phyloP scores from a whole-genome alignment of 148 eudicot species.

The Camellia granthamiana region DNA sequence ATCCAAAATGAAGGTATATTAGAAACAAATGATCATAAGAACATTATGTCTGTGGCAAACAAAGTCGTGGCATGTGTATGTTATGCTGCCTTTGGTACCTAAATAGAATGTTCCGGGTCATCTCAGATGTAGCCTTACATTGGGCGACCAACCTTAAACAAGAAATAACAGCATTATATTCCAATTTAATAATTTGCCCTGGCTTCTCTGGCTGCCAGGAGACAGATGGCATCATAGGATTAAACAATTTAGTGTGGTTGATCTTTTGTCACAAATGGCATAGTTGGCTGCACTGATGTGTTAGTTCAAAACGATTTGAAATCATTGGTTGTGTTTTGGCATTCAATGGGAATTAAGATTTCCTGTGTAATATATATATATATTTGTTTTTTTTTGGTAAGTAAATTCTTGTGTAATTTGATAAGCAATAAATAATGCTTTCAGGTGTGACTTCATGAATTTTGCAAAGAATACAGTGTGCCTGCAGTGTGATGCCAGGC shows the following conservation, averaged over 20 bases:
- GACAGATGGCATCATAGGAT: background rate
- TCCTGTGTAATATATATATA: background rate
- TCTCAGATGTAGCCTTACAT: background rate
- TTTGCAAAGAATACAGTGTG: constrained; percentile 92
- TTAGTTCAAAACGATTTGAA: background rate
- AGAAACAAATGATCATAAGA: background rate
- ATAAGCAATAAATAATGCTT: constrained; percentile 16
- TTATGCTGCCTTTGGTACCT: background rate
- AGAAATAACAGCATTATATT: background rate
- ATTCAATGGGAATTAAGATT: background rate
- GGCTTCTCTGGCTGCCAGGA: background rate
- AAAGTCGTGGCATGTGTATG: background rate
- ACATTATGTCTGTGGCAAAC: background rate
- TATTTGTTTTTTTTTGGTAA: background rate
- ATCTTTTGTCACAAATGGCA: background rate
- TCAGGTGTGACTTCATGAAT: constrained; percentile 98
- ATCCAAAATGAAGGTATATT: background rate
- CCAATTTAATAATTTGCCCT: background rate
- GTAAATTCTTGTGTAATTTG: background rate
- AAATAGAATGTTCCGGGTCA: background rate
- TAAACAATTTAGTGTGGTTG: background rate
- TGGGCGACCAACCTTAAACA: constrained; percentile 2
- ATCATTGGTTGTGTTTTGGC: background rate
- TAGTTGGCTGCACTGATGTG: background rate
- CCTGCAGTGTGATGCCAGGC: constrained; percentile 94